Percentiles rank a stretch among this genome's conserved stretches.
Evolutionary conservation across 345 rosid species (phyloP).

Genomic region (Dimocarpus longan): DNA sequence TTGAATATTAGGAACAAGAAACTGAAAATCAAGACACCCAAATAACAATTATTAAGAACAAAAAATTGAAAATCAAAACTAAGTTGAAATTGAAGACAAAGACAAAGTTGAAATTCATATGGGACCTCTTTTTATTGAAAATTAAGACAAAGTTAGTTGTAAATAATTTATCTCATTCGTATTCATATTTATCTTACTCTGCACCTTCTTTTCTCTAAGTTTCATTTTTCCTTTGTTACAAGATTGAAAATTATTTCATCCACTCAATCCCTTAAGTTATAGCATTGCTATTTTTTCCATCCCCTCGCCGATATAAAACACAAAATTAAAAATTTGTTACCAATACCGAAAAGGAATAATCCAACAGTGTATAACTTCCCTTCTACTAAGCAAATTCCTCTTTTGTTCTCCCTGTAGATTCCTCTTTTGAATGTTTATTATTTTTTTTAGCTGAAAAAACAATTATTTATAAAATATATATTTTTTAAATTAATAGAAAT

Average conservation of each 20-base stretch:
- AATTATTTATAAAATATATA: too few species aligned
- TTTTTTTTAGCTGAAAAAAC: too few species aligned
- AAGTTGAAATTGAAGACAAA: neutral
- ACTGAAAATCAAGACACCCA: neutral
- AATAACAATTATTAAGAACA: constrained; percentile 7
- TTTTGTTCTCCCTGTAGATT: neutral
- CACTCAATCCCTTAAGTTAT: neutral
- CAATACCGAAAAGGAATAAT: neutral
- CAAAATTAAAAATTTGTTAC: neutral
- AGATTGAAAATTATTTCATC: neutral
- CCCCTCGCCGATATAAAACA: neutral
- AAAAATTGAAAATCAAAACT: neutral
- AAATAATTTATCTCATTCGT: neutral
- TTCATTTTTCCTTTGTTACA: neutral
- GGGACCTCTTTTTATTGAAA: too few species aligned
- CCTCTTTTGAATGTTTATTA: too few species aligned
- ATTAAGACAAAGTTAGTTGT: too few species aligned
- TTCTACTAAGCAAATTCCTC: neutral
- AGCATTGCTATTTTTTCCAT: neutral
- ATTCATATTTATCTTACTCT: neutral
- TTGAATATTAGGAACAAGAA: constrained; percentile 1
- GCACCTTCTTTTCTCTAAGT: neutral
- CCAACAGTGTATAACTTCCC: neutral
- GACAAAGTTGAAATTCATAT: neutral
- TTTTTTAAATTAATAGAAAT: too few species aligned